A percentile compares a stretch with the other conserved stretches of the same genome.
These are phyloP conservation scores for Gliomastix tumulicola DNA, from an alignment of 2,329 filamentous ascomycete species.

Conservation along the genomic window DNA sequence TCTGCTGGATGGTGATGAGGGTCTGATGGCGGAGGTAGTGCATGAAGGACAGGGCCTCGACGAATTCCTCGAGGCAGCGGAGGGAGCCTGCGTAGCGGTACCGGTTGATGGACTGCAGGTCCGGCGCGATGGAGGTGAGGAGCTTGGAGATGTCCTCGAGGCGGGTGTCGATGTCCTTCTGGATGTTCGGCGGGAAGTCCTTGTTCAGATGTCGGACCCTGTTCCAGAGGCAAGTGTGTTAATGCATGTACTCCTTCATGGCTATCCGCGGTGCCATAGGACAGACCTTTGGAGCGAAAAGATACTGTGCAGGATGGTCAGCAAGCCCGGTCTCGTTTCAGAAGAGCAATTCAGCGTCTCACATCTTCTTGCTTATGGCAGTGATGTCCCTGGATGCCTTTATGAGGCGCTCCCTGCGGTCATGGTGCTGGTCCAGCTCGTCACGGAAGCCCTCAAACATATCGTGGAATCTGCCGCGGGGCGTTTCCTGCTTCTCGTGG, in stretches of 20 bases:
- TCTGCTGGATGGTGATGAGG: conserved; percentile 62
- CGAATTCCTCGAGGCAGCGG: conserved; percentile 85
- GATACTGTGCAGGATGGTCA: conserved; percentile 7
- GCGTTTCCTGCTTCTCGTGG: conserved; percentile 24
- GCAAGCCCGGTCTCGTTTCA: too few species aligned
- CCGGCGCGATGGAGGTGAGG: conserved; percentile 60
- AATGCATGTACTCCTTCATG: too few species aligned
- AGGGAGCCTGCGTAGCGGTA: conserved; percentile 77
- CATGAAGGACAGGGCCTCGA: conserved; percentile 84
- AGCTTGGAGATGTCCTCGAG: conserved; percentile 64
- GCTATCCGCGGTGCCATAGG: too few species aligned
- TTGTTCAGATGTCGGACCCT: conserved; percentile 59
- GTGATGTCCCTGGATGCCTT: conserved; percentile 92
- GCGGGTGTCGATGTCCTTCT: conserved; percentile 62
- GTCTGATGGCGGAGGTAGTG: conserved; percentile 77
- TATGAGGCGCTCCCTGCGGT: conserved; percentile 81
- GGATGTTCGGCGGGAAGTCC: conserved; percentile 60
- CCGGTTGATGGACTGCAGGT: conserved; percentile 72
- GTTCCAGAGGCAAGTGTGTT: too few species aligned
- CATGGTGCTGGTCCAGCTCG: conserved; percentile 91
- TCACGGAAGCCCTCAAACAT: conserved; percentile 84
- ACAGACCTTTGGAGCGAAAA: conserved; percentile 11
- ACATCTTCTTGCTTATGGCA: conserved; percentile 96
- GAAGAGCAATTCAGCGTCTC: too few species aligned
- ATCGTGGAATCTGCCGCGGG: conserved; percentile 44